phyloP scores from a whole-genome alignment of 306 rosid species.

The Macrotyloma uniflorum region DNA sequence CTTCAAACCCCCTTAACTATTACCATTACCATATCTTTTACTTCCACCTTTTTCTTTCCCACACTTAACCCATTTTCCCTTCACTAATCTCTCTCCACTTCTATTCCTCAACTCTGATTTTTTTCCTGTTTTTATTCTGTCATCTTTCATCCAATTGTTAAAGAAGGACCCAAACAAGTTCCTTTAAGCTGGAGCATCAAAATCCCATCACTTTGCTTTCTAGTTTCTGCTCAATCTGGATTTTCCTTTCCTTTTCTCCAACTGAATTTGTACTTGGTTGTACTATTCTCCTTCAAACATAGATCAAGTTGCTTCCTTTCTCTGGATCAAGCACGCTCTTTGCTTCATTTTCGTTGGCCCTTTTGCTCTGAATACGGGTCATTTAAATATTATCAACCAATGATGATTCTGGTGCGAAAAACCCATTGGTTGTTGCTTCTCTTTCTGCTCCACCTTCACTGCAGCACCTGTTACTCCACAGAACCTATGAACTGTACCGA shows the following conservation, averaged over 20 bases:
- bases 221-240: constrained; percentile 35
- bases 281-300: constrained; percentile 25
- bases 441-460: constrained; percentile 43
- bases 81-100: not conserved
- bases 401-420: constrained; percentile 61
- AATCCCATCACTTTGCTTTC: constrained; percentile 18
- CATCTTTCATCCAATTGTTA: constrained; percentile 21
- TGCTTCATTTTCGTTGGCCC: constrained; percentile 27
- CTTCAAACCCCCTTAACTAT: constrained; percentile 38
- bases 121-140: not conserved
- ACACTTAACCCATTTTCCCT: not conserved
- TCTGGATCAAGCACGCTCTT: constrained; percentile 27
- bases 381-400: constrained; percentile 12
- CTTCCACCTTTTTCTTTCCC: not conserved
- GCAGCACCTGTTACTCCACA: constrained; percentile 40
- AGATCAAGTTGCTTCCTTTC: constrained; percentile 40
- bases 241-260: not conserved
- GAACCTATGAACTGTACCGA: constrained; percentile 83
- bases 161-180: not conserved
- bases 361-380: constrained; percentile 23
- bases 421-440: constrained; percentile 39
- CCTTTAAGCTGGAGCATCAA: constrained; percentile 23
- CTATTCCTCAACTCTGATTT: not conserved
- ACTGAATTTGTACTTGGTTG: constrained; percentile 26
- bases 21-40: not conserved